Percentiles rank a stretch among this genome's conserved stretches.
These are phyloP conservation scores for Pestalotiopsis sp. DNA, from an alignment of 2,329 filamentous ascomycete genomes.

Conservation along the genomic window DNA sequence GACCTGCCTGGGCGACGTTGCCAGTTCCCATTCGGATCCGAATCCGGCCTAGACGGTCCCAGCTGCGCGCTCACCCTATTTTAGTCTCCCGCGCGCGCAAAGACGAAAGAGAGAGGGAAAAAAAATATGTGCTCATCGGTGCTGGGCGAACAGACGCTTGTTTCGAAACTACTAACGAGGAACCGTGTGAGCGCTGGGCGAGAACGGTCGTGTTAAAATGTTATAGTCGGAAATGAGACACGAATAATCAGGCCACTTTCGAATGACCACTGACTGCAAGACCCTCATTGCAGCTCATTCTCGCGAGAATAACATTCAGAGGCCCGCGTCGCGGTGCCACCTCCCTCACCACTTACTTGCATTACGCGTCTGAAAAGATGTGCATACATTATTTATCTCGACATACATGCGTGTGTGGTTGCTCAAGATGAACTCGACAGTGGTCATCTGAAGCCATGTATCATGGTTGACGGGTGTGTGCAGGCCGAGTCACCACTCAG, in stretches of 20 bases:
- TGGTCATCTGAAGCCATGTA: not conserved
- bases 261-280: too few species aligned
- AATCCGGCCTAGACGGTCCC: not conserved
- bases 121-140: too few species aligned
- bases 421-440: not conserved
- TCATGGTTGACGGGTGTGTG: not conserved
- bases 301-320: too few species aligned
- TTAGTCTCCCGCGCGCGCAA: not conserved
- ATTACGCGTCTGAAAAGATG: not conserved
- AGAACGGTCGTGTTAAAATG: too few species aligned
- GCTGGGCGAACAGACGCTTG: too few species aligned
- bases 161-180: too few species aligned
- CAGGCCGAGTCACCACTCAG: not conserved
- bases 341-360: not conserved
- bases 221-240: too few species aligned
- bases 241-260: too few species aligned
- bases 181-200: too few species aligned
- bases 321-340: not conserved
- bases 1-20: not conserved
- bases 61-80: not conserved
- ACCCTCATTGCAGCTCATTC: too few species aligned
- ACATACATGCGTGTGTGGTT: not conserved
- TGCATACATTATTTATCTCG: not conserved
- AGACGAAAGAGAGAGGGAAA: not conserved
- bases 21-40: slow-evolving; percentile 3